A percentile compares a stretch with the other conserved stretches of the same genome.
Conservation (phyloP, 805 yeast genomes). For the Metschnikowia shivogae region DNA sequence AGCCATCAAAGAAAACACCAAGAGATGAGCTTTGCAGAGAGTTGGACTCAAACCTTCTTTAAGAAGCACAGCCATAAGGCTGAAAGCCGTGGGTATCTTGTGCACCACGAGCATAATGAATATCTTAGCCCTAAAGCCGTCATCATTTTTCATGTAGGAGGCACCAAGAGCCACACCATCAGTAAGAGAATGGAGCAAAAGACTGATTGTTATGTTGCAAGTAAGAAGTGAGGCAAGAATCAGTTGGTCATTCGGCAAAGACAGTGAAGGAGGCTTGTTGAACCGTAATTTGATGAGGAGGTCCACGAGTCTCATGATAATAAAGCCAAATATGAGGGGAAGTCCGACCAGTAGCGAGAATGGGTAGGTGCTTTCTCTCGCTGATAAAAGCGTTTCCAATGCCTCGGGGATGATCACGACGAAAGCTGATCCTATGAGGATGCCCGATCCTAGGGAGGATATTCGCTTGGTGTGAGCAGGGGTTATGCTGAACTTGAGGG, state of each 20-base stretch:
- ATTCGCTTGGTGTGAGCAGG: slow-evolving; percentile 27
- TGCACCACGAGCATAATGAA: slow-evolving; percentile 62
- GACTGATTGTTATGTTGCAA: slow-evolving; percentile 44
- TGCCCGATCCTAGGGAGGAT: slow-evolving; percentile 55
- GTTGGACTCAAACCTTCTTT: slow-evolving; percentile 29
- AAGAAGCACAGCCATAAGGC: slow-evolving; percentile 53
- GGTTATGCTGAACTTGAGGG: slow-evolving; percentile 10
- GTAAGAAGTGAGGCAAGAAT: slow-evolving; percentile 40
- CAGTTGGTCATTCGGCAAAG: slow-evolving; percentile 11
- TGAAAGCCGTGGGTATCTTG: slow-evolving; percentile 72
- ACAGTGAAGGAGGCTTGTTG: background rate
- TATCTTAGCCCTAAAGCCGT: slow-evolving; percentile 41
- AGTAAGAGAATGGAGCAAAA: slow-evolving; percentile 61
- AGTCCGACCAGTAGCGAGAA: slow-evolving; percentile 39
- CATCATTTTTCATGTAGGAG: slow-evolving; percentile 39
- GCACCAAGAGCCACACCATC: slow-evolving; percentile 76
- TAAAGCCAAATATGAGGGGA: slow-evolving; percentile 50
- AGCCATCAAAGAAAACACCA: slow-evolving; percentile 57
- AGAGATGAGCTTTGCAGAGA: slow-evolving; percentile 43
- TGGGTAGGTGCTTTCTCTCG: slow-evolving; percentile 4
- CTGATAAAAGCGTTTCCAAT: slow-evolving; percentile 34
- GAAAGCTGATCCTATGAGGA: slow-evolving; percentile 57
- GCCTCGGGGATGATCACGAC: slow-evolving; percentile 67
- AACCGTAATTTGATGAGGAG: slow-evolving; percentile 1
- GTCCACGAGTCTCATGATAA: slow-evolving; percentile 38